Evolutionary conservation across 1,284 basidiomycete species (phyloP), one percentile per base, ranked within the genome.

Genomic region (Malassezia globosa): DNA sequence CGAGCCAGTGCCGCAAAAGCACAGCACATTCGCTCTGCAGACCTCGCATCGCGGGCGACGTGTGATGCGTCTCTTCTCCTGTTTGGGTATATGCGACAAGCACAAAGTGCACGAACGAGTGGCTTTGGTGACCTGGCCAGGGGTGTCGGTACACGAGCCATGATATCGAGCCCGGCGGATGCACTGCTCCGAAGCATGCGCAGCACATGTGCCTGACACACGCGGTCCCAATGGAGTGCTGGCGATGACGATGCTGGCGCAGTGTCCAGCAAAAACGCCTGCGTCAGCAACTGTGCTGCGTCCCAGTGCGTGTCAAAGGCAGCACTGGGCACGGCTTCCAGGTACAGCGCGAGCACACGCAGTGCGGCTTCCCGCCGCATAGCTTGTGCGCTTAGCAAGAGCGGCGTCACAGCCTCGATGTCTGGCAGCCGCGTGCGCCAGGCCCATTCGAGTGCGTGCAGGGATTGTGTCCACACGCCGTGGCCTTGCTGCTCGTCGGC

Each of bases 271-370:
- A 64, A 52, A 24, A 76, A 73, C 38, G 78, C 76, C 43, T 76
- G 80, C 42, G 77, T 75, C 18, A 90, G 73, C 24, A 89, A 71
- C 64, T 87, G 87, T 11, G 86, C 86, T 16, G 83, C 79, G 68
- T 95, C 89, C 64, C 90, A 90, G 38, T 81, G 77, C 6, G 81
- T 80, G 67, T 90, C 88, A 0, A 80, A 79, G 0, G 84, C 81
- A 4, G 85, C 73, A 5, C 78, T 76, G 0, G 86, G 85, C 11
- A 94, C 73, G 38, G 80, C 82, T 21, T 76, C 76, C 61, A 90
- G 83, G 71, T 92, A 94, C 26, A 92, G 76, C 76, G 83, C 84
- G 45, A 94, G 73, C 41, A 94, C 72, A 18, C 88, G 74, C 55
- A 89, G 80, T 0, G 85, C 80, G 21, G 78, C 79, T 71, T 94